phyloP scores from a whole-genome alignment of 768 basidiomycete genomes.

The Albatrellus ellisii region DNA sequence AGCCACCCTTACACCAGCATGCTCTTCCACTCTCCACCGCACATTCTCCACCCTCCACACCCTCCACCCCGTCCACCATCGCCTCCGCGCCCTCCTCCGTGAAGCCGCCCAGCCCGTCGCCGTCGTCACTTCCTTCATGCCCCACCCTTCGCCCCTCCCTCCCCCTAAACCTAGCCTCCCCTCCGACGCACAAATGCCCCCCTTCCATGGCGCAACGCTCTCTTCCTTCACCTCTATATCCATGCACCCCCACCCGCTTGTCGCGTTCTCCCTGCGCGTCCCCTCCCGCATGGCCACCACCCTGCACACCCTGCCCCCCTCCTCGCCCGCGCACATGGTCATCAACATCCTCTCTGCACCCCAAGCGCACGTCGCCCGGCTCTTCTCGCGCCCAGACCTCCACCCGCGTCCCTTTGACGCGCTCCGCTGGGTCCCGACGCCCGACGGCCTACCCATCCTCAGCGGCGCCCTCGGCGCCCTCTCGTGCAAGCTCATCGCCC shows the following conservation, averaged over 20 bases:
- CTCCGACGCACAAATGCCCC: neutral
- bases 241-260: constrained; percentile 76
- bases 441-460: constrained; percentile 48
- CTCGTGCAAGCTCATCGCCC: constrained; percentile 52
- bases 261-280: constrained; percentile 81
- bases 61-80: too few relatives aligned
- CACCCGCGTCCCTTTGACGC: constrained; percentile 44
- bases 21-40: too few relatives aligned
- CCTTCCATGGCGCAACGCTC: constrained; percentile 82
- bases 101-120: constrained; percentile 78
- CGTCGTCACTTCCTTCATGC: constrained; percentile 64
- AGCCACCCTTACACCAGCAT: too few relatives aligned
- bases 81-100: constrained; percentile 47
- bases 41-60: too few relatives aligned
- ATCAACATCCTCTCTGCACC: constrained; percentile 68
- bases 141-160: constrained; percentile 8
- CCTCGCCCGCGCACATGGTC: constrained; percentile 40
- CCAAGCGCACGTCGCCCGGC: constrained; percentile 47
- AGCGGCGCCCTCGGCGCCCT: constrained; percentile 54
- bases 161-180: neutral
- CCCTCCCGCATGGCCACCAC: constrained; percentile 79
- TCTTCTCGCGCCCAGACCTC: constrained; percentile 64
- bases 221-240: constrained; percentile 90
- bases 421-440: constrained; percentile 27
- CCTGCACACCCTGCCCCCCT: constrained; percentile 23